These are phyloP conservation scores for Dicorynia guianensis DNA, from an alignment of 306 rosid species.

Conservation along the genomic window DNA sequence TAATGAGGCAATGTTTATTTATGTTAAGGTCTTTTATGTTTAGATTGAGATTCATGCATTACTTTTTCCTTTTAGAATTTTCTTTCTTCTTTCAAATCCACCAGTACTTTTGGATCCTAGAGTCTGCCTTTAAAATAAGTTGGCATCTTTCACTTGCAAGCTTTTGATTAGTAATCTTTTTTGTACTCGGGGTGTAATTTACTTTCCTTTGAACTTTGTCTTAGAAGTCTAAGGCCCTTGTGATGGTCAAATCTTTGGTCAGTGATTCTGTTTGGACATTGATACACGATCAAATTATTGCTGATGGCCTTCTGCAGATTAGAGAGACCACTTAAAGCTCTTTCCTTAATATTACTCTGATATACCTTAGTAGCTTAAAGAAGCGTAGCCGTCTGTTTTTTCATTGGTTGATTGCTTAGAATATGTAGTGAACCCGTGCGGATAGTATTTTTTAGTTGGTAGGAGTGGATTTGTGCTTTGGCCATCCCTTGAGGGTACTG, in stretches of 20 bases:
- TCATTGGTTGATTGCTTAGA: not conserved
- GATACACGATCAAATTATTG: not conserved
- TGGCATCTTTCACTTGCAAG: not conserved
- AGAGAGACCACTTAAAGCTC: not conserved
- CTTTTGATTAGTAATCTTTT: not conserved
- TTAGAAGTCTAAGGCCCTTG: not conserved
- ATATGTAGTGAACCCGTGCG: not conserved
- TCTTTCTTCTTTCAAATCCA: not conserved
- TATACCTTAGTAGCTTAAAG: not conserved
- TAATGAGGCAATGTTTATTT: not conserved
- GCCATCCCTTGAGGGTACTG: not conserved
- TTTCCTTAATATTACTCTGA: too few species aligned
- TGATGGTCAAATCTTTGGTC: not conserved
- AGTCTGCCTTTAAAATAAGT: not conserved
- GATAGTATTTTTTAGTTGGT: not conserved
- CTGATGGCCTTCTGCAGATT: not conserved
- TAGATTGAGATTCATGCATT: not conserved
- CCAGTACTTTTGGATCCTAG: not conserved
- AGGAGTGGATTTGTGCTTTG: not conserved
- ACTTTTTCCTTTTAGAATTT: constrained; percentile 1
- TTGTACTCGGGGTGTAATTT: not conserved
- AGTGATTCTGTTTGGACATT: not conserved
- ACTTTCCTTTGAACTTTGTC: not conserved
- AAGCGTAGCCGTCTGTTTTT: not conserved
- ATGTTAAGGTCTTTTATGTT: not conserved